phyloP scores from a whole-genome alignment of 202 grass and related monocot genomes.

The Panicum virgatum region DNA sequence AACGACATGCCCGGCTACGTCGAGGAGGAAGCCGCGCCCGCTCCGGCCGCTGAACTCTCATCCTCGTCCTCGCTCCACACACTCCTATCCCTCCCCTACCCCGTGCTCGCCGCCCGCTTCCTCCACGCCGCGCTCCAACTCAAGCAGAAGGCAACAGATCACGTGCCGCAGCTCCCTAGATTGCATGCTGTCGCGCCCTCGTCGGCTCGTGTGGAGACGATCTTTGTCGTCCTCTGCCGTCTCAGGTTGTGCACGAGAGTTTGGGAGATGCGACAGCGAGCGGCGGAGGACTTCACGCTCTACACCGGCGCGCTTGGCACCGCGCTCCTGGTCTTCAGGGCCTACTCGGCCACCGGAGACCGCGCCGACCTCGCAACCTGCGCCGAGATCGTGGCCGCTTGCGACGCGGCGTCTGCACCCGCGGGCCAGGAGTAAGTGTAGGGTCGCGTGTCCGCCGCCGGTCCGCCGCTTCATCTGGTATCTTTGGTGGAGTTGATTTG shows the following conservation, averaged over 20 bases:
- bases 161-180: background rate
- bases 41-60: background rate
- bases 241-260: conserved; percentile 54
- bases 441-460: background rate
- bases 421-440: conserved; percentile 41
- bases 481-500: background rate
- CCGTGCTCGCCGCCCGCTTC: conserved; percentile 3
- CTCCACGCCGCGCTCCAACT: conserved; percentile 20
- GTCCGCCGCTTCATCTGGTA: background rate
- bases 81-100: conserved; percentile 34
- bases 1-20: conserved; percentile 26
- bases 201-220: background rate
- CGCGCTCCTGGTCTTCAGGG: conserved; percentile 53
- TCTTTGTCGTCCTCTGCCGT: background rate
- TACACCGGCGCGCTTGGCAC: conserved; percentile 52
- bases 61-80: conserved; percentile 14
- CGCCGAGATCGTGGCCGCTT: conserved; percentile 45
- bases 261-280: conserved; percentile 14
- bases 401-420: conserved; percentile 36
- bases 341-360: conserved; percentile 45
- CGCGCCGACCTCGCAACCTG: conserved; percentile 40
- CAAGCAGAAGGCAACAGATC: conserved; percentile 22
- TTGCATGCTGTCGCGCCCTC: background rate
- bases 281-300: conserved; percentile 51
- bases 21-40: too few relatives aligned